Evolutionary conservation across 257 asterid species (phyloP).

Genomic region (Solanum stenotomum): DNA sequence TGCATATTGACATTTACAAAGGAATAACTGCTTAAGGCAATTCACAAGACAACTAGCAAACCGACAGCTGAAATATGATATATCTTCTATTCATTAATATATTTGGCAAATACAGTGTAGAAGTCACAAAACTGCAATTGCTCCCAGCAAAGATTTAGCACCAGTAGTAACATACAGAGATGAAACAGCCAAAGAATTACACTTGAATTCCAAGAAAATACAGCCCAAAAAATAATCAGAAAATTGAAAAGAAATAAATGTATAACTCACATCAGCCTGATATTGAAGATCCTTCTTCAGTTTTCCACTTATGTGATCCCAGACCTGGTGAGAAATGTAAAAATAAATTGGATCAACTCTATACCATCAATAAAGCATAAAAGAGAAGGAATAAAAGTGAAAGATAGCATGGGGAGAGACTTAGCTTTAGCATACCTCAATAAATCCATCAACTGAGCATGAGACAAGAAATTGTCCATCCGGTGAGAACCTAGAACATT

Average conservation of each 20-base stretch:
- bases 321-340: constrained; percentile 41
- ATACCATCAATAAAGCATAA: neutral
- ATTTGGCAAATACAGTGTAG: neutral
- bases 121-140: neutral
- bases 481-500: constrained; percentile 88
- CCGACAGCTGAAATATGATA: neutral
- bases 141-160: neutral
- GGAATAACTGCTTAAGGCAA: neutral
- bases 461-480: constrained; percentile 99
- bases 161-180: neutral
- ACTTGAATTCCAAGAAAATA: neutral
- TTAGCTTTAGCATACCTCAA: constrained; percentile 46
- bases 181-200: neutral
- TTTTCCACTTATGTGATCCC: constrained; percentile 96
- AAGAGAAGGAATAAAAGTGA: neutral
- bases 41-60: neutral
- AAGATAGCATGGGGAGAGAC: constrained; percentile 1
- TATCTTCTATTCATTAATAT: neutral
- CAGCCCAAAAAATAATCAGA: neutral
- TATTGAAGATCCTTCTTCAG: constrained; percentile 96
- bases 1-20: neutral
- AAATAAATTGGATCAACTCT: constrained; percentile 16
- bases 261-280: constrained; percentile 86
- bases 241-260: neutral
- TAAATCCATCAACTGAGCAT: constrained; percentile 89